A percentile compares a stretch with the other conserved stretches of the same genome.
Evolutionary conservation across 352 stramenopile genomes (phyloP).

Genomic region (Phytophthora megakarya): DNA sequence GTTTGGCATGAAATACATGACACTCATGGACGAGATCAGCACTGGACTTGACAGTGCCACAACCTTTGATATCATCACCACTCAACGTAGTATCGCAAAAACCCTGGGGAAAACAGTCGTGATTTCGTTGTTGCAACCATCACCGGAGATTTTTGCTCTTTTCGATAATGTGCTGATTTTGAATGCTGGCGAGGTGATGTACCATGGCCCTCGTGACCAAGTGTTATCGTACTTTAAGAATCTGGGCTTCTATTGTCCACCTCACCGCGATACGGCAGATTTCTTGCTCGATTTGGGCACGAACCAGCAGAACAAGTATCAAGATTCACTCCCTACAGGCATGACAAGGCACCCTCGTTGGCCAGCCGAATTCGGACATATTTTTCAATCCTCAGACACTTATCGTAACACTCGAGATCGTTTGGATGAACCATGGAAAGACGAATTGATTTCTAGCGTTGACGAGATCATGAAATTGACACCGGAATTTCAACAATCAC

Average conservation of each 20-base stretch:
- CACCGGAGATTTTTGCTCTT: conserved; percentile 56
- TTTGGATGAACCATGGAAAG: conserved; percentile 19
- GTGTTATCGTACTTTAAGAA: conserved; percentile 47
- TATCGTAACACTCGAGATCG: conserved; percentile 6
- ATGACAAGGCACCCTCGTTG: conserved; percentile 22
- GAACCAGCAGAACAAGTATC: conserved; percentile 41
- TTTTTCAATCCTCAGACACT: conserved; percentile 31
- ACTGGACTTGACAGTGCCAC: conserved; percentile 61
- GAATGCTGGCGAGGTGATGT: conserved; percentile 52
- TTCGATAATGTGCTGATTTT: conserved; percentile 62
- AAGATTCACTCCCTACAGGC: conserved; percentile 10
- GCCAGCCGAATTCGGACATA: conserved; percentile 34
- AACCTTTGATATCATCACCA: conserved; percentile 65
- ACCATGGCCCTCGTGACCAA: conserved; percentile 45
- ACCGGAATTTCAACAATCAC: conserved; percentile 44
- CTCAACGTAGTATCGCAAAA: conserved; percentile 52
- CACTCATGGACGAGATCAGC: conserved; percentile 83
- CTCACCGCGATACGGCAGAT: conserved; percentile 37
- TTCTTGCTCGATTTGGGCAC: conserved; percentile 47
- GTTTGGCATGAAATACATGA: conserved; percentile 74
- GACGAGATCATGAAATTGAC: conserved; percentile 28
- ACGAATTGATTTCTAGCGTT: not conserved
- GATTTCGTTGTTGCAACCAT: conserved; percentile 81
- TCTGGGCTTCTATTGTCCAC: conserved; percentile 40
- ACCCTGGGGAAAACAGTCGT: conserved; percentile 54